These are phyloP conservation scores for Pichia heedii DNA, from an alignment of 805 yeast species.

Conservation along the genomic window DNA sequence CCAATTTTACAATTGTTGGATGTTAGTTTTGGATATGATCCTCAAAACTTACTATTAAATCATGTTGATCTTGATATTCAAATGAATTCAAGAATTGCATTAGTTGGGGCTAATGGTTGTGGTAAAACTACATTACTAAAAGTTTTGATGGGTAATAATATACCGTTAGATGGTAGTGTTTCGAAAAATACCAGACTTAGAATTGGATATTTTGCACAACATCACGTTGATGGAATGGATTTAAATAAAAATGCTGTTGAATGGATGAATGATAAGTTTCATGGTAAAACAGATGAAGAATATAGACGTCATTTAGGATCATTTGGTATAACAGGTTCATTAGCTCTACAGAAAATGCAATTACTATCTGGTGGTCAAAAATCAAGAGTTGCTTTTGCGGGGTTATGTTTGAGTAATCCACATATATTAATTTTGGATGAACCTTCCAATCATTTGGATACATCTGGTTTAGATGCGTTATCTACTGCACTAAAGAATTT, in stretches of 20 bases:
- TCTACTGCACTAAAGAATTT: slow-evolving; percentile 81
- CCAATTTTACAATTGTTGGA: slow-evolving; percentile 85
- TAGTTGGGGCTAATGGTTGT: slow-evolving; percentile 98
- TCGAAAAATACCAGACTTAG: slow-evolving; percentile 78
- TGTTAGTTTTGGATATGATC: slow-evolving; percentile 78
- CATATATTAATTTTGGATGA: slow-evolving; percentile 91
- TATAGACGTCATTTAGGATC: slow-evolving; percentile 95
- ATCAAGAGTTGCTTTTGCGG: slow-evolving; percentile 96
- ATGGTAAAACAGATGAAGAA: slow-evolving; percentile 93
- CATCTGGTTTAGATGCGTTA: slow-evolving; percentile 93
- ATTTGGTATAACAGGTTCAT: slow-evolving; percentile 91
- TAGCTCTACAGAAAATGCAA: slow-evolving; percentile 86
- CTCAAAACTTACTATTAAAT: slow-evolving; percentile 52
- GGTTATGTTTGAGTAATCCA: slow-evolving; percentile 81
- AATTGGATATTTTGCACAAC: slow-evolving; percentile 97
- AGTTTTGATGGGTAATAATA: slow-evolving; percentile 66
- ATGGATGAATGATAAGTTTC: slow-evolving; percentile 85
- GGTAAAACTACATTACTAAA: slow-evolving; percentile 96
- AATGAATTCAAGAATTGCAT: slow-evolving; percentile 89
- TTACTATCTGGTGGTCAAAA: slow-evolving; percentile 96
- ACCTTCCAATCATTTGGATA: slow-evolving; percentile 98
- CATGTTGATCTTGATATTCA: slow-evolving; percentile 86
- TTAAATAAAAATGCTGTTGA: slow-evolving; percentile 74
- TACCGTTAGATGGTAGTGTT: slow-evolving; percentile 71
- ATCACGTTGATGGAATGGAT: slow-evolving; percentile 98